Base-by-base conservation (phyloP, 1,284 basidiomycete species). In the Ustilago hordei region DNA sequence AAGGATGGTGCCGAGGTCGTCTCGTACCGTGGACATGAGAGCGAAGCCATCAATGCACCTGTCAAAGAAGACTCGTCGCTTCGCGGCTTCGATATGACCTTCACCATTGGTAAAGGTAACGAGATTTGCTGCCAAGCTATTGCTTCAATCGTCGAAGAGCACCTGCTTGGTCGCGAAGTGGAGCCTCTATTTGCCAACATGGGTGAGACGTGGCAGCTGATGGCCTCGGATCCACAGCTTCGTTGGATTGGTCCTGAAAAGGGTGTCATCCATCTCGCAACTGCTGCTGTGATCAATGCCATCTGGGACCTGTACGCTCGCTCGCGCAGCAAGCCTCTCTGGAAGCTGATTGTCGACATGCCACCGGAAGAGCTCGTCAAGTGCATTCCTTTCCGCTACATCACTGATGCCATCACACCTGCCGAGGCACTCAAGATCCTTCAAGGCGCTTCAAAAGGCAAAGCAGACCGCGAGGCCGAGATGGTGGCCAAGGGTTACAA, bases 331-430 rank as follows among this genome's bases (percentile, higher is more conserved):
- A 94, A 94, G 86, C 93, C 93, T 2, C 87, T 95, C 2, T 95
- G 93, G 93, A 93, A 94, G 84, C 89, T 95, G 12, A 88, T 94
- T 52, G 91, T 91, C 2, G 93, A 94, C 79, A 92, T 95, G 88
- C 91, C 92, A 8, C 92, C 93, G 4, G 92, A 87, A 38, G 94
- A 97, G 86, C 89, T 97, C 32, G 94, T 98, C 36, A 89, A 89
- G 57, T 91, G 93, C 4, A 91, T 92, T 3, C 90, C 93, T 2
- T 98, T 94, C 68, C 60, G 67, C 45, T 97, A 98, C 87, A 95
- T 98, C 85, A 92, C 94, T 6, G 95, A 98, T 85, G 94, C 91
- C 2, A 92, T 98, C 86, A 95, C 94, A 17, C 91, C 90, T 53
- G 93, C 94, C 60, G 95, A 98, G 86, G 95, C 95, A 1, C 88